phyloP scores from a whole-genome alignment of 495 filamentous ascomycete genomes.

The Trichoderma orchidacearum region DNA sequence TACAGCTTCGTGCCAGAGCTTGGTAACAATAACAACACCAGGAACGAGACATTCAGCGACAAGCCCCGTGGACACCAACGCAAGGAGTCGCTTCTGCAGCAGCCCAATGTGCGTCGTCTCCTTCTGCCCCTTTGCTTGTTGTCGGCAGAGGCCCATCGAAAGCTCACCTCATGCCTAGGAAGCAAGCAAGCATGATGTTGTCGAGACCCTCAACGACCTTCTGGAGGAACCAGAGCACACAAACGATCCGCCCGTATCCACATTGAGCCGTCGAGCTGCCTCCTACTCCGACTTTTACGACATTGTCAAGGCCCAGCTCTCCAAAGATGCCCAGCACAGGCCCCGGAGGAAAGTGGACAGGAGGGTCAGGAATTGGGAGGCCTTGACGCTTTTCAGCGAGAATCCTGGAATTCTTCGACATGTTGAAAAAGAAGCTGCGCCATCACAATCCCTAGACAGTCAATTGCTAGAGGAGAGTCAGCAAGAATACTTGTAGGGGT shows the following conservation, averaged over 20 bases:
- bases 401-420: slow-evolving; percentile 32
- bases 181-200: slow-evolving; percentile 12
- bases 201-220: slow-evolving; percentile 27
- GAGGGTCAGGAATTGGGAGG: slow-evolving; percentile 26
- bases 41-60: slow-evolving; percentile 8
- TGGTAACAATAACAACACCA: slow-evolving; percentile 27
- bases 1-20: slow-evolving; percentile 49
- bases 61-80: slow-evolving; percentile 38
- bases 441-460: slow-evolving; percentile 36
- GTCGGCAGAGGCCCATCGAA: not conserved
- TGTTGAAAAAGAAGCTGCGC: slow-evolving; percentile 36
- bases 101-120: slow-evolving; percentile 45
- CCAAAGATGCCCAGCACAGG: slow-evolving; percentile 27
- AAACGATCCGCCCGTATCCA: slow-evolving; percentile 47
- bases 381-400: slow-evolving; percentile 15
- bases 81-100: slow-evolving; percentile 51
- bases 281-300: slow-evolving; percentile 65
- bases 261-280: slow-evolving; percentile 49
- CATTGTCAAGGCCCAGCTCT: slow-evolving; percentile 41
- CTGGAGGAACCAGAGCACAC: slow-evolving; percentile 34
- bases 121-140: not conserved
- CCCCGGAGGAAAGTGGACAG: slow-evolving; percentile 15
- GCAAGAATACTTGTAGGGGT: slow-evolving; percentile 65
- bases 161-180: not conserved
- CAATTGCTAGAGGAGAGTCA: slow-evolving; percentile 68